Evolutionary conservation across 805 yeast species (phyloP).

Genomic region (Kluyveromyces nonfermentans): DNA sequence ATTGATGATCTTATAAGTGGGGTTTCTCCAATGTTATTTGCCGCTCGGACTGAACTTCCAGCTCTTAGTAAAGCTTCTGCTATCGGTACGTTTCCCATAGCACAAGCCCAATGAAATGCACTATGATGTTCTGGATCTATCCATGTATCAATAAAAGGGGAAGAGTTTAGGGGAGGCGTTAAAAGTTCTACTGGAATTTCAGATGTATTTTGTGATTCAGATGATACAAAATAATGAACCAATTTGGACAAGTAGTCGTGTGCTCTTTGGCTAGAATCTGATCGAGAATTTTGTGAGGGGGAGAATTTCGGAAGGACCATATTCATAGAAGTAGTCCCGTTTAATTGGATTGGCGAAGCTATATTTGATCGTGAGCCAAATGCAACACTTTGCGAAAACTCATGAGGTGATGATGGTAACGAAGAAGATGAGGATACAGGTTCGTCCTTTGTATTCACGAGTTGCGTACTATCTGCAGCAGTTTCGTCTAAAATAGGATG

Average conservation of each 20-base stretch:
- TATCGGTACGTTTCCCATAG: constrained; percentile 78
- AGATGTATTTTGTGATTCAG: constrained; percentile 20
- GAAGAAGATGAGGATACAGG: constrained; percentile 23
- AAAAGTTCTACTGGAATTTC: constrained; percentile 21
- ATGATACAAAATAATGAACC: constrained; percentile 28
- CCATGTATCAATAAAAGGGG: constrained; percentile 49
- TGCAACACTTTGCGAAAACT: constrained; percentile 22
- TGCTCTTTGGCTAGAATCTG: constrained; percentile 27
- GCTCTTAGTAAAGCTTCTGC: constrained; percentile 64
- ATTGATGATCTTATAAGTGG: constrained; percentile 78
- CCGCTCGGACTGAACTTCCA: constrained; percentile 54
- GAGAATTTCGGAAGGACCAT: constrained; percentile 25
- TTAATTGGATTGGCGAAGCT: constrained; percentile 6
- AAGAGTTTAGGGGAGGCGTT: constrained; percentile 25
- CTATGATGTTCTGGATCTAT: constrained; percentile 94
- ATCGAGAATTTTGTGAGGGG: constrained; percentile 15
- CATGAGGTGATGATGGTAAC: constrained; percentile 27
- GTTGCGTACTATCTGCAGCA: not conserved
- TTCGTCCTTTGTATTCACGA: constrained; percentile 2
- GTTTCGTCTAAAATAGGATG: constrained; percentile 2
- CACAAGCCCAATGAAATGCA: constrained; percentile 95
- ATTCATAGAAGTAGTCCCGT: constrained; percentile 26
- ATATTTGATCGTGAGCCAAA: constrained; percentile 22
- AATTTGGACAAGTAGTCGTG: constrained; percentile 24
- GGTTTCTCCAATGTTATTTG: constrained; percentile 70